Evolutionary conservation across 2,329 filamentous ascomycete genomes (phyloP).

Genomic region (Hypoxylon sp.): DNA sequence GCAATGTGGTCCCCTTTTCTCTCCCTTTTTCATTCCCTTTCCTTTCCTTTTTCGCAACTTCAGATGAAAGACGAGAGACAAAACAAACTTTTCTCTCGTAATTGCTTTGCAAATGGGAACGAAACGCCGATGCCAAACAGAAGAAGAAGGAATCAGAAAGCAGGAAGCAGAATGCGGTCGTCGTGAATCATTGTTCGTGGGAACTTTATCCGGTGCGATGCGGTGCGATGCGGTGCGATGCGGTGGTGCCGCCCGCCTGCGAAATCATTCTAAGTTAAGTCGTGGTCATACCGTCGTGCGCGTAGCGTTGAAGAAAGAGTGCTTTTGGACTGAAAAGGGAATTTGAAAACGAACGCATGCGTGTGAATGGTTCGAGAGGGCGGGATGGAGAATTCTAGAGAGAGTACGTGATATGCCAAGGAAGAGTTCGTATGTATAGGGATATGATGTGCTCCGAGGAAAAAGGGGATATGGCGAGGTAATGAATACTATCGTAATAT

Average conservation of each 20-base stretch:
- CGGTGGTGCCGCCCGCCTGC: background rate
- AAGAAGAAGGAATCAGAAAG: background rate
- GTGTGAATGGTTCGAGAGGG: background rate
- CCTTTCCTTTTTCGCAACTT: background rate
- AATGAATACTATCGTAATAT: background rate
- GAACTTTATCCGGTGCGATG: background rate
- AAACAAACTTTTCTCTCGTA: background rate
- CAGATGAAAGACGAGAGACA: background rate
- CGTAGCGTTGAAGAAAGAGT: background rate
- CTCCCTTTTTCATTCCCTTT: background rate
- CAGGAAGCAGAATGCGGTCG: background rate
- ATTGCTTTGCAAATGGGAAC: background rate
- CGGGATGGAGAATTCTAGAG: background rate
- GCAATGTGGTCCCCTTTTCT: slow-evolving; percentile 1
- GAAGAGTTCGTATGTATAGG: slow-evolving; percentile 1
- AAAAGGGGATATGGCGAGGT: background rate
- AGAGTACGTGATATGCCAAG: background rate
- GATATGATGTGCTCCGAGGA: background rate
- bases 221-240: background rate
- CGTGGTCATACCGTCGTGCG: slow-evolving; percentile 16
- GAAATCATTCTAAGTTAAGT: slow-evolving; percentile 5
- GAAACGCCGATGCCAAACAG: background rate
- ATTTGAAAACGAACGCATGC: background rate
- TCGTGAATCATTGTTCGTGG: slow-evolving; percentile 20
- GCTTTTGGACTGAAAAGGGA: background rate